Evolutionary conservation across 176 grass and related monocot species (phyloP), one percentile per base, ranked within the genome.

Genomic region (Lolium perenne): DNA sequence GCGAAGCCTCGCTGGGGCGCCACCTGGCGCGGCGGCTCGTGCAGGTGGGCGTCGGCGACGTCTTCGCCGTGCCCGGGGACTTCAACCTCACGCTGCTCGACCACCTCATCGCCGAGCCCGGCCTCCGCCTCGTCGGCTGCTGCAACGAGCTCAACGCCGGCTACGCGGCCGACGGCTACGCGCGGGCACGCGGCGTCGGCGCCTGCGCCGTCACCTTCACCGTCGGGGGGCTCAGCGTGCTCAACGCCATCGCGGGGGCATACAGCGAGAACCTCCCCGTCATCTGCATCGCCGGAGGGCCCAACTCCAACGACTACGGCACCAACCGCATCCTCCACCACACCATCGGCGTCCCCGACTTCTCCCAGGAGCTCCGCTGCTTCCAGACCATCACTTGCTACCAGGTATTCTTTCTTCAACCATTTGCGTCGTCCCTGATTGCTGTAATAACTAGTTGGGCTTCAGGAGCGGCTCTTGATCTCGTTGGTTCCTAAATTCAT

Each of bases 241-340:
- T 97, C 78, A 97, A 97, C 88, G 95, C 95, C 68, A 94, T 97
- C 54, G 95, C 95, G 10, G 95, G 95, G n/a, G 92, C 95, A 0
- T 97, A 97, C 82, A 97, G 95, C 83, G 95, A 97, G 95, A 97
- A 97, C 77, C 88, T 97, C 6, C 95, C 95, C 1, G 71, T 97
- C 51, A 97, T 97, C 71, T 97, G 95, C 91, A 93, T 97, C 84
- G 92, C 78, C 43, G 95, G 95, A 15, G 95, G 95, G 20, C 92
- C 92, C 43, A 97, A 97, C 71, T 95, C 95, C 29, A 95, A 97
- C 76, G 92, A 95, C 82, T 95, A 97, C 87, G 95, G 95, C 64
- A 97, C 92, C 61, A 95, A 95, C 87, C 86, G 91, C 62, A 81
- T 97, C 80, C 95, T 97, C 63, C 95, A 97, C 91, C 95, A 97